These are phyloP conservation scores for Alliaria petiolata DNA, from an alignment of 345 rosid genomes.

Conservation along the genomic window DNA sequence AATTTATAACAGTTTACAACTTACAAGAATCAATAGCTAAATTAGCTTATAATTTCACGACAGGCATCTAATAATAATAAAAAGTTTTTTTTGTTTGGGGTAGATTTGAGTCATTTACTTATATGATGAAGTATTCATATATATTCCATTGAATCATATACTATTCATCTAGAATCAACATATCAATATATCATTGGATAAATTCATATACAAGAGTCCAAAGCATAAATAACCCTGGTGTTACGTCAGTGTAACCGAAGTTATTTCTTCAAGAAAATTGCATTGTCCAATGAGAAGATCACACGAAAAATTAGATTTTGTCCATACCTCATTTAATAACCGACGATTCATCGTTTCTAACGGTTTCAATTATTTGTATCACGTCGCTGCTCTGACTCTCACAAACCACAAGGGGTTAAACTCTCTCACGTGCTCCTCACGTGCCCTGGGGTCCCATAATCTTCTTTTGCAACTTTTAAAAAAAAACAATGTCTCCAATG, in stretches of 20 bases:
- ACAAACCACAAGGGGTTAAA: constrained; percentile 24
- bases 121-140: background rate
- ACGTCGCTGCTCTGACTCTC: constrained; percentile 29
- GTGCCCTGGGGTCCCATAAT: constrained; percentile 26
- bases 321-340: constrained; percentile 21
- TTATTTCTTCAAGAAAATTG: constrained; percentile 19
- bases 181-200: constrained; percentile 8
- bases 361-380: constrained; percentile 26
- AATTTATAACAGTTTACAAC: too few species aligned
- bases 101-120: background rate
- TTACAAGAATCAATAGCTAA: too few species aligned
- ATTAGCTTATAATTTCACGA: background rate
- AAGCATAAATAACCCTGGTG: background rate
- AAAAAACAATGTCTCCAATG: background rate
- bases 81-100: background rate
- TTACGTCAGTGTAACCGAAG: constrained; percentile 31
- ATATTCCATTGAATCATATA: background rate
- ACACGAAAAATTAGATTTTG: constrained; percentile 19
- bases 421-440: constrained; percentile 18
- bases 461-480: background rate
- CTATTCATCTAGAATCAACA: background rate
- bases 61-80: background rate
- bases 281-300: constrained; percentile 23
- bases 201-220: constrained; percentile 16
- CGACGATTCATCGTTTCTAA: constrained; percentile 27